These are phyloP conservation scores for Rhytidhysteron rufulum DNA, from an alignment of 2,329 filamentous ascomycete genomes.

Conservation along the genomic window DNA sequence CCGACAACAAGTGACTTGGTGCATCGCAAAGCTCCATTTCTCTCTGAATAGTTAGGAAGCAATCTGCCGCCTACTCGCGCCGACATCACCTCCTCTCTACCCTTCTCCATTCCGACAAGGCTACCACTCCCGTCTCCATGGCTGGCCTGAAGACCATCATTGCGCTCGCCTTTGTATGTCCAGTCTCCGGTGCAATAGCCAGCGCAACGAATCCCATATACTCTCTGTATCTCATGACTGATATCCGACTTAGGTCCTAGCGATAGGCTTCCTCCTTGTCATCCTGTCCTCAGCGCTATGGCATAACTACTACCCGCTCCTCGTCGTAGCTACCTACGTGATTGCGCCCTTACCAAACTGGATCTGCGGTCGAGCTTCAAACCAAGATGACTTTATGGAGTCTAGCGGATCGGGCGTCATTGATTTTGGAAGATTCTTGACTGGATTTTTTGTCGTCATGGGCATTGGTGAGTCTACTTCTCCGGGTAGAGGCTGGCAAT, in stretches of 20 bases:
- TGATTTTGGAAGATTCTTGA: slow-evolving; percentile 90
- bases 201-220: slow-evolving; percentile 7
- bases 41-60: too few relatives aligned
- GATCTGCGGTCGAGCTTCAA: slow-evolving; percentile 84
- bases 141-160: slow-evolving; percentile 99
- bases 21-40: too few relatives aligned
- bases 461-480: slow-evolving; percentile 73
- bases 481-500: slow-evolving; percentile 1
- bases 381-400: slow-evolving; percentile 94
- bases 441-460: slow-evolving; percentile 95
- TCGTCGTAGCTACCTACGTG: slow-evolving; percentile 94
- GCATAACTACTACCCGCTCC: slow-evolving; percentile 88
- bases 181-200: slow-evolving; percentile 11
- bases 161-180: slow-evolving; percentile 85
- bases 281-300: slow-evolving; percentile 96
- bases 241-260: slow-evolving; percentile 64
- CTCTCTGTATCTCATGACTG: neutral
- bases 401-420: slow-evolving; percentile 76
- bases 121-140: slow-evolving; percentile 47
- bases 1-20: neutral
- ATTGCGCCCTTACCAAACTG: slow-evolving; percentile 94
- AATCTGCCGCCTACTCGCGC: too few relatives aligned
- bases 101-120: too few relatives aligned
- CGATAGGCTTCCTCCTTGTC: slow-evolving; percentile 96
- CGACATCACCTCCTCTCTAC: too few relatives aligned